Evolutionary conservation across 306 rosid species (phyloP), one percentile per base, ranked within the genome.

Genomic region (Citrullus colocynthis): DNA sequence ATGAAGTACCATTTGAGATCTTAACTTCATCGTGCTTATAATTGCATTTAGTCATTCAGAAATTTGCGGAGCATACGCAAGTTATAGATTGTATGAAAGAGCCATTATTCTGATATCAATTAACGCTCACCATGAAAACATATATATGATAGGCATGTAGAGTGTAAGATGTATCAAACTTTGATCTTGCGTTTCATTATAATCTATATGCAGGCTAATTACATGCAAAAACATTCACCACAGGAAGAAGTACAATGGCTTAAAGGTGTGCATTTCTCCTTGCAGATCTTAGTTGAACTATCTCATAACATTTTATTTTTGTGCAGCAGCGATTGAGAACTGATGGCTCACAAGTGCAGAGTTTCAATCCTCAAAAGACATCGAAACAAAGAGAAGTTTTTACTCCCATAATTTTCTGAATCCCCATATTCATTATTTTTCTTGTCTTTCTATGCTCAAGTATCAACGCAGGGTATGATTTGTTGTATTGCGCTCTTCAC

Each of bases 401-500:
- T 2, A 34, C 16, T 7, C 45, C 48, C 44, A 34, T 6, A 2
- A 34, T 16, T 13, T 64, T 17, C 20, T 64, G 72, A 64, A 64
- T 64, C 8, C 48, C 16, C 24, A 16, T 58, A 57, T 55, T 76
- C 69, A 6, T 34, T 63, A 63, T 0, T 61, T 63, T 63, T 63
- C 6, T 63, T 37, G 14, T 24, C 16, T 36, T 74, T 9, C 12
- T 37, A 37, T n/a, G 32, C 52, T 75, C 79, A 78, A 42, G 72
- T 78, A n/a, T 85, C 90, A 59, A 21, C 45, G 16, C 91, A 89
- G 39, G 97, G 99, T 58, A 92, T 87, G 54, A 95, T 83, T 79
- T 89, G 91, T 48, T 89, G 87, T 49, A 95, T 86, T 32, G 96
- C 99, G 75, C 90, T 92, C 89, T 92, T 95, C 80, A 92, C 99